phyloP scores from a whole-genome alignment of 371 early-diverging fungal species.

The Zopfochytrium polystomum region DNA sequence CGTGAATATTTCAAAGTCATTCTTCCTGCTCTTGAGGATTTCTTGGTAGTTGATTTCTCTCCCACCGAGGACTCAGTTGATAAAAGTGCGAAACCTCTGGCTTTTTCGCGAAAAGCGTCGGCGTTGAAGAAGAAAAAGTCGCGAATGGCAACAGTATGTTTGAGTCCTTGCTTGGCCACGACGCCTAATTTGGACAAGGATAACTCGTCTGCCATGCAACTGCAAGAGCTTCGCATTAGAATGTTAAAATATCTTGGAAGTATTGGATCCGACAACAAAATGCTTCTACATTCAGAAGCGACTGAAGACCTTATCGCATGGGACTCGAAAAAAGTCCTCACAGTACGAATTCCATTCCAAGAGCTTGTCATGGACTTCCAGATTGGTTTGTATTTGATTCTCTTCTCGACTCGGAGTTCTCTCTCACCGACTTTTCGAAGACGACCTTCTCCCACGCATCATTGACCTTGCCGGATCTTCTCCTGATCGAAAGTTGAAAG shows the following conservation, averaged over 20 bases:
- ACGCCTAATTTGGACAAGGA: too few relatives aligned
- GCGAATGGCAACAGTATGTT: too few relatives aligned
- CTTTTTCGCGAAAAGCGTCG: neutral
- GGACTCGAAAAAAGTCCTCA: slow-evolving; percentile 40
- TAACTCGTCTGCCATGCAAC: neutral
- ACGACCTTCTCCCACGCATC: slow-evolving; percentile 72
- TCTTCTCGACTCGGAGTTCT: neutral
- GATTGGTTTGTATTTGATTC: slow-evolving; percentile 50
- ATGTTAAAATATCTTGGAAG: slow-evolving; percentile 66
- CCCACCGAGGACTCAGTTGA: slow-evolving; percentile 3
- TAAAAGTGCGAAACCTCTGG: slow-evolving; percentile 20
- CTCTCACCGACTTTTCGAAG: slow-evolving; percentile 37
- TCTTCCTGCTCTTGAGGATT: slow-evolving; percentile 66
- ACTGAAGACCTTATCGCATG: slow-evolving; percentile 27
- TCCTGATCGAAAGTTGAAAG: slow-evolving; percentile 69
- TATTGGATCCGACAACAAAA: slow-evolving; percentile 61
- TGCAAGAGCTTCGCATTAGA: slow-evolving; percentile 57
- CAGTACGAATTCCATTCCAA: slow-evolving; percentile 63
- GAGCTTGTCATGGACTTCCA: slow-evolving; percentile 61
- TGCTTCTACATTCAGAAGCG: slow-evolving; percentile 27
- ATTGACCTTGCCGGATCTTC: slow-evolving; percentile 72
- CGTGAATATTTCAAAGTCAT: slow-evolving; percentile 29
- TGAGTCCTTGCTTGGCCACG: too few relatives aligned
- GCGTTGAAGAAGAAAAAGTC: neutral
- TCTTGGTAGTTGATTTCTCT: slow-evolving; percentile 57